Conservation (phyloP, 768 basidiomycete genomes). For the Phaeotremella fagi region DNA sequence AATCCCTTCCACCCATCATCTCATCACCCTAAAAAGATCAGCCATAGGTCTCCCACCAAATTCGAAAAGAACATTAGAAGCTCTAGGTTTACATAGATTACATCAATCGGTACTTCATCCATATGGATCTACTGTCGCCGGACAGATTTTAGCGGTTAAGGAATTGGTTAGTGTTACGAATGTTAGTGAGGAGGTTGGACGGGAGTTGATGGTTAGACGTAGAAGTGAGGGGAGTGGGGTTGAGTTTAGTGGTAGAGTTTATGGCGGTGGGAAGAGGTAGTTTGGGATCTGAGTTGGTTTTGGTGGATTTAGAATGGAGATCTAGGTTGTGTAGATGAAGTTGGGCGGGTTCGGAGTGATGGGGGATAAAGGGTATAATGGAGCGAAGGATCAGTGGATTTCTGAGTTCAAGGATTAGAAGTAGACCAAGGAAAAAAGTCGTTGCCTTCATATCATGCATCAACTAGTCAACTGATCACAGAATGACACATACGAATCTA, state of each 20-base stretch:
- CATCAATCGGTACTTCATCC: slow-evolving; percentile 79
- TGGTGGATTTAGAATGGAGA: not conserved
- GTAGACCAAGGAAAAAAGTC: too few relatives aligned
- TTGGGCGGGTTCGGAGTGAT: too few relatives aligned
- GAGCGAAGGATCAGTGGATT: too few relatives aligned
- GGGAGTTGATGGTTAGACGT: slow-evolving; percentile 19
- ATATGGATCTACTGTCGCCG: slow-evolving; percentile 68
- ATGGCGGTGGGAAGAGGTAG: slow-evolving; percentile 30
- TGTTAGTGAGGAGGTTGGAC: slow-evolving; percentile 54
- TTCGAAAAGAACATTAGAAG: slow-evolving; percentile 67
- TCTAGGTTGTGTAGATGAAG: not conserved
- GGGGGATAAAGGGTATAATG: too few relatives aligned
- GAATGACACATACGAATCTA: too few relatives aligned
- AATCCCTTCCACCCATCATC: slow-evolving; percentile 89
- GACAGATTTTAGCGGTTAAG: slow-evolving; percentile 81
- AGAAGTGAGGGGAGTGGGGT: slow-evolving; percentile 39
- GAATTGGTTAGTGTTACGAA: slow-evolving; percentile 85
- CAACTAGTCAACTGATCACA: too few relatives aligned
- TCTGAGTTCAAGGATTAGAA: too few relatives aligned
- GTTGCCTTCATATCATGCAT: too few relatives aligned
- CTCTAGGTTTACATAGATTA: slow-evolving; percentile 70
- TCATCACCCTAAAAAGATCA: slow-evolving; percentile 82
- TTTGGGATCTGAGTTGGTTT: not conserved
- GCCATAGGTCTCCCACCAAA: slow-evolving; percentile 72
- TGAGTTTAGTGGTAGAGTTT: slow-evolving; percentile 20